Evolutionary conservation across 2,329 filamentous ascomycete genomes (phyloP), one percentile per base, ranked within the genome.

Genomic region (Diaporthe ilicicola): DNA sequence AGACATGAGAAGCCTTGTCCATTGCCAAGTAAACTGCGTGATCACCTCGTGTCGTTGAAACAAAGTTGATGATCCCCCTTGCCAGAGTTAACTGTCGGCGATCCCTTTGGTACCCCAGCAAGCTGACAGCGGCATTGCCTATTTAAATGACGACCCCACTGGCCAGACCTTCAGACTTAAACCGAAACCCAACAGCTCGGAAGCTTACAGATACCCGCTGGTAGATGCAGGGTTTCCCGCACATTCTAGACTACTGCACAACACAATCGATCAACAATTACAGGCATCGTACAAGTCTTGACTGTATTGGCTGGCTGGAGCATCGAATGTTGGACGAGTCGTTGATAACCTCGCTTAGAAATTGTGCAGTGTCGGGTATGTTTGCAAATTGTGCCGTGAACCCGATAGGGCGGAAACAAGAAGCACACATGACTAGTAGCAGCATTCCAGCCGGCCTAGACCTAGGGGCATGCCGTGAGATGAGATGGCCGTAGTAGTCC

Each of bases 201-300:
- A 62, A 62, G 42, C 59, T 48, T 62, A 12, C 59, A 62, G 59
- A 62, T 48, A 62, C 27, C 59, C 59, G 59, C 48, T 48, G 59
- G 42, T 7, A 19, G 10, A n/a, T 24, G 59, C 42, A 62, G 56
- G 56, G 39, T 32, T 34, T 62, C 27, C 59, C 42, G 59, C 59
- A 62, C 29, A 12, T 37, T 48, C 15, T 24, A 34, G 32, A 34
- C 32, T 9, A 34, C 32, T 9, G 9, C 13, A 10, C 37, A 8
- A 10, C 37, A 15, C 8, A 48, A 46, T n/a, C 29, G 19, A 10
- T 17, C 56, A 34, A 44, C 55, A 42, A 42, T 4, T 27, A 17
- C 22, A 19, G 8, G 12, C 27, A 61, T 61, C 56, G 24, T 46
- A 22, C 39, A 46, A 15, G 24, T 15, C 17, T 8, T 46, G 24